These are phyloP conservation scores for Vitis hybrid DNA, from an alignment of 177 flowering plant genomes.

Conservation along the genomic window DNA sequence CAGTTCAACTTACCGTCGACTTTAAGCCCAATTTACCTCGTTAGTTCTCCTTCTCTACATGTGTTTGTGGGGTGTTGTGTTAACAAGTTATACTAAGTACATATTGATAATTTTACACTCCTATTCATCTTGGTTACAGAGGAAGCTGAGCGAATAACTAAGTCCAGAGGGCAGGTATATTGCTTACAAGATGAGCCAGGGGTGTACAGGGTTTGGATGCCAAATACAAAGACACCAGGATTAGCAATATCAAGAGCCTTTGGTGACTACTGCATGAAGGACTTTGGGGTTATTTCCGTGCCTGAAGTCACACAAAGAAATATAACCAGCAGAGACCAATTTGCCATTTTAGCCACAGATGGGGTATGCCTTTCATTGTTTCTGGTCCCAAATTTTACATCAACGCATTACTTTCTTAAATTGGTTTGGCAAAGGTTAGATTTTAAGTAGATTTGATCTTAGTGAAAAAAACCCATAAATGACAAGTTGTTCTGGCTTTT, in stretches of 20 bases:
- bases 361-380: constrained; percentile 53
- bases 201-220: constrained; percentile 71
- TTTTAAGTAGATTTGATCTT: too few species aligned
- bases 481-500: background rate
- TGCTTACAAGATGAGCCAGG: constrained; percentile 81
- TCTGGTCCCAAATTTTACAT: background rate
- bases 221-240: constrained; percentile 60
- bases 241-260: constrained; percentile 89
- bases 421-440: background rate
- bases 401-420: background rate
- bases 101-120: background rate
- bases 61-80: background rate
- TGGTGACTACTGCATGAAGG: constrained; percentile 82
- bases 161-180: constrained; percentile 63
- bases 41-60: constrained; percentile 22
- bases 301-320: constrained; percentile 73
- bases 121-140: constrained; percentile 35
- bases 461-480: background rate
- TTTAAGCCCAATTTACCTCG: constrained; percentile 83
- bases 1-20: constrained; percentile 78
- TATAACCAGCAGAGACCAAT: constrained; percentile 61
- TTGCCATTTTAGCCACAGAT: constrained; percentile 81
- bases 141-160: constrained; percentile 71
- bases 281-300: constrained; percentile 80
- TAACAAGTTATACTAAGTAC: background rate